phyloP scores from a whole-genome alignment of 371 early-diverging fungal genomes.

The Zychaea mexicana region DNA sequence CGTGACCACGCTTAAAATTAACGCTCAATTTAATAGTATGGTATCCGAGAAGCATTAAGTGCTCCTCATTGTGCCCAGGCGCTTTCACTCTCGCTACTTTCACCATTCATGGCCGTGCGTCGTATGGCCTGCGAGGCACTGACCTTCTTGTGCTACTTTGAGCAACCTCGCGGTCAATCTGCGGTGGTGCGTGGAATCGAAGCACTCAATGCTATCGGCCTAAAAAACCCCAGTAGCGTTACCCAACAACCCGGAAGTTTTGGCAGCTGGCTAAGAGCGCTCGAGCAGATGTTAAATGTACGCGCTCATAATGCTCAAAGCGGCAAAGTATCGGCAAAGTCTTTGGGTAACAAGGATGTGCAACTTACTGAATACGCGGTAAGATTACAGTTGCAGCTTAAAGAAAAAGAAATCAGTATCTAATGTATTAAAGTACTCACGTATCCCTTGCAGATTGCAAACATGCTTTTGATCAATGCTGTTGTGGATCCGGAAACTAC shows the following conservation, averaged over 20 bases:
- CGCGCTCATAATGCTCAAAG: constrained; percentile 56
- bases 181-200: constrained; percentile 50
- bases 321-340: not conserved
- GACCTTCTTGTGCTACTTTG: constrained; percentile 81
- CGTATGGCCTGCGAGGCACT: constrained; percentile 77
- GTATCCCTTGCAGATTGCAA: constrained; percentile 60
- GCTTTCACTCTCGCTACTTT: constrained; percentile 72
- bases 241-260: constrained; percentile 55
- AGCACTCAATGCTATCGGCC: not conserved
- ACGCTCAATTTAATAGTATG: constrained; percentile 24
- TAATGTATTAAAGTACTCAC: no score
- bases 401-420: no score
- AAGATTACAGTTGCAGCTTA: constrained; percentile 13
- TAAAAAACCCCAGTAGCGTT: constrained; percentile 42
- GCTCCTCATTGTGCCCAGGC: constrained; percentile 61
- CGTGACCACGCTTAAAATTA: not conserved
- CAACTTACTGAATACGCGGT: constrained; percentile 77
- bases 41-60: constrained; percentile 28
- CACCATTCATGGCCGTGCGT: constrained; percentile 71
- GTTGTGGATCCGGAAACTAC: constrained; percentile 75
- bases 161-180: constrained; percentile 65
- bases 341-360: constrained; percentile 43
- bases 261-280: constrained; percentile 73
- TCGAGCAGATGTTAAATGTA: constrained; percentile 75
- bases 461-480: constrained; percentile 81